These are phyloP conservation scores for Aegle marmelos DNA, from an alignment of 345 rosid genomes.

Conservation along the genomic window DNA sequence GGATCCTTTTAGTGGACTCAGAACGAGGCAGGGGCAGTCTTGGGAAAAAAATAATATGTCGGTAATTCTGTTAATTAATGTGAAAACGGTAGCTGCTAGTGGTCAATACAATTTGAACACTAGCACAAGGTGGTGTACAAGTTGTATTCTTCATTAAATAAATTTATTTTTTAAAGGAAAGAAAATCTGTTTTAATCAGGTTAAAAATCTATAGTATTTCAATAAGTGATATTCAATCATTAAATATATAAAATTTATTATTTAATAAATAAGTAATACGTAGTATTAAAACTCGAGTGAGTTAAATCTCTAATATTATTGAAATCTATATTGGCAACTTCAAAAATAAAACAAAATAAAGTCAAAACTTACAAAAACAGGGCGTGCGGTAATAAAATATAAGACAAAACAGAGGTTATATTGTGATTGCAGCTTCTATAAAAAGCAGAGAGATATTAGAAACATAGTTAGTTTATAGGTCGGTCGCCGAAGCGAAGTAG, in stretches of 20 bases:
- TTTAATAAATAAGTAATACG: no score
- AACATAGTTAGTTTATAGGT: background rate
- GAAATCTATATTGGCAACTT: no score
- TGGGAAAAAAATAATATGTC: background rate
- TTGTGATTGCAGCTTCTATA: background rate
- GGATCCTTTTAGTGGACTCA: background rate
- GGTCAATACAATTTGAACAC: no score
- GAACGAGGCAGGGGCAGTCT: background rate
- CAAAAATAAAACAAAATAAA: no score
- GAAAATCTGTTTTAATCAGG: background rate
- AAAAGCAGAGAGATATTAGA: background rate
- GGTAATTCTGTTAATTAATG: background rate
- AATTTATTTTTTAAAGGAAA: background rate
- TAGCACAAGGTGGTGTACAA: no score
- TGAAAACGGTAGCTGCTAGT: no score
- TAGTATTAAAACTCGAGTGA: accelerated
- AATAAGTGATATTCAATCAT: no score
- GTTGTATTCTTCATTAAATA: no score
- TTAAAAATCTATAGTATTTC: background rate
- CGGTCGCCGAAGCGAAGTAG: background rate
- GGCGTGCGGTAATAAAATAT: background rate
- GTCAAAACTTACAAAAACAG: background rate
- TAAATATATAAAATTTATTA: no score
- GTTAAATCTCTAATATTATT: no score
- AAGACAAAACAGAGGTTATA: no score